Conservation (phyloP, 2,329 filamentous ascomycete genomes). For the Colletotrichum sp. region DNA sequence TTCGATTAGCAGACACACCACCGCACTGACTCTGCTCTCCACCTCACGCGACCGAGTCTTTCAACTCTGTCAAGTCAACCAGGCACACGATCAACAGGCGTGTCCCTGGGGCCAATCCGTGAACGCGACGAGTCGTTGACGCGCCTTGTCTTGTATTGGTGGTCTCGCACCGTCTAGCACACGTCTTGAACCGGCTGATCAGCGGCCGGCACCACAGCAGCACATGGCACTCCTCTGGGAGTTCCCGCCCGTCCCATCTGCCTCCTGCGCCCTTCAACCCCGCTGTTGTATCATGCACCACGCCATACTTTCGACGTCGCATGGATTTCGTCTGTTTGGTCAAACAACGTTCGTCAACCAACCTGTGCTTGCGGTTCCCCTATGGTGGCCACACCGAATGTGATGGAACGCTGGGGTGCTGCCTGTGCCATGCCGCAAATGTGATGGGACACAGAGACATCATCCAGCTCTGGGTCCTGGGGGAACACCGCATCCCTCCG, state of each 20-base stretch:
- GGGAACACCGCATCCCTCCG: neutral
- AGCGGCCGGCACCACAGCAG: neutral
- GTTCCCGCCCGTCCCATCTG: slow-evolving; percentile 21
- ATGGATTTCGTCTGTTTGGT: slow-evolving; percentile 7
- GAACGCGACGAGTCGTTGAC: neutral
- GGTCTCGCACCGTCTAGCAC: neutral
- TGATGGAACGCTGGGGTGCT: neutral
- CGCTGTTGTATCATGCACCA: slow-evolving; percentile 13
- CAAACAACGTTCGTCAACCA: neutral
- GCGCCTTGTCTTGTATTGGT: neutral
- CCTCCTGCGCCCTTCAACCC: neutral
- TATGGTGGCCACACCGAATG: neutral
- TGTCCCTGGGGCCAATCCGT: neutral
- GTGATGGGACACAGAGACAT: neutral
- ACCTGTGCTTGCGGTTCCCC: neutral
- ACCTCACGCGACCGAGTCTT: neutral
- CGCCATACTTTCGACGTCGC: slow-evolving; percentile 14
- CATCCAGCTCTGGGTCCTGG: neutral
- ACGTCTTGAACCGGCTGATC: neutral
- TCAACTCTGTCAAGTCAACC: neutral
- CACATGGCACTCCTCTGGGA: slow-evolving; percentile 17
- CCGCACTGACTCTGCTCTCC: neutral
- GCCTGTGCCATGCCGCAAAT: neutral
- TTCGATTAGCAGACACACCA: neutral
- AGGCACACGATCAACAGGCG: neutral